phyloP scores from a whole-genome alignment of 2,329 filamentous ascomycete genomes.

The Cryphonectria japonica region DNA sequence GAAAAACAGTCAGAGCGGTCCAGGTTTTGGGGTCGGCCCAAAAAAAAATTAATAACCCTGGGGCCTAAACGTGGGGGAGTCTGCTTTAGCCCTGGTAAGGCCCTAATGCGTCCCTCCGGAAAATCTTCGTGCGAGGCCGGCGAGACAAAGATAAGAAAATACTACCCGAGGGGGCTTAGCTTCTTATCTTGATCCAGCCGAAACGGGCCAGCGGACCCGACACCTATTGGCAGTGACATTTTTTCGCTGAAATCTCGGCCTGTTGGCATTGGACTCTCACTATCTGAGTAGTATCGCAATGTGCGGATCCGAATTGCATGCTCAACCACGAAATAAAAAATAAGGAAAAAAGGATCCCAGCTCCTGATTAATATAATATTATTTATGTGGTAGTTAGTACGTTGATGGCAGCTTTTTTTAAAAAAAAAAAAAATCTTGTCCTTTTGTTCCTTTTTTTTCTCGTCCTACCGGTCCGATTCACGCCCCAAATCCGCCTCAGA shows the following conservation, averaged over 20 bases:
- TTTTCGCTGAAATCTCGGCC: conserved; percentile 27
- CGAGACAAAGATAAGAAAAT: conserved; percentile 26
- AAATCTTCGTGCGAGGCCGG: conserved; percentile 27
- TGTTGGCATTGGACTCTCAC: background rate
- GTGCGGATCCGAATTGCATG: conserved; percentile 2
- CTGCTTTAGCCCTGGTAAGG: background rate
- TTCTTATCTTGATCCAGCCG: conserved; percentile 7
- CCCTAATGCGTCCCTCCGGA: conserved; percentile 5
- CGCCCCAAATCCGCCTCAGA: background rate
- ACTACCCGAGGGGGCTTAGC: conserved; percentile 26
- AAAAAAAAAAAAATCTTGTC: background rate
- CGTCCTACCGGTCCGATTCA: background rate
- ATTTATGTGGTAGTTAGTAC: background rate
- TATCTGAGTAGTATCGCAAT: background rate
- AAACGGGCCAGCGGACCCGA: background rate
- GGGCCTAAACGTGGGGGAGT: conserved; percentile 27
- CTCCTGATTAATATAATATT: background rate
- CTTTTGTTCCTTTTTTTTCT: background rate
- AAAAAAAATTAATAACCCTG: conserved; percentile 12
- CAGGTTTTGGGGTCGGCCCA: background rate
- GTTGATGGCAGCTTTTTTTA: background rate
- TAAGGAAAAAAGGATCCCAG: too few relatives aligned
- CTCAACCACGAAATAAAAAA: background rate
- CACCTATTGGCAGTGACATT: conserved; percentile 5
- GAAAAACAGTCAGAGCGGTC: background rate